Evolutionary conservation across 2,329 filamentous ascomycete genomes (phyloP).

Genomic region (Aspergillus costaricaensis): DNA sequence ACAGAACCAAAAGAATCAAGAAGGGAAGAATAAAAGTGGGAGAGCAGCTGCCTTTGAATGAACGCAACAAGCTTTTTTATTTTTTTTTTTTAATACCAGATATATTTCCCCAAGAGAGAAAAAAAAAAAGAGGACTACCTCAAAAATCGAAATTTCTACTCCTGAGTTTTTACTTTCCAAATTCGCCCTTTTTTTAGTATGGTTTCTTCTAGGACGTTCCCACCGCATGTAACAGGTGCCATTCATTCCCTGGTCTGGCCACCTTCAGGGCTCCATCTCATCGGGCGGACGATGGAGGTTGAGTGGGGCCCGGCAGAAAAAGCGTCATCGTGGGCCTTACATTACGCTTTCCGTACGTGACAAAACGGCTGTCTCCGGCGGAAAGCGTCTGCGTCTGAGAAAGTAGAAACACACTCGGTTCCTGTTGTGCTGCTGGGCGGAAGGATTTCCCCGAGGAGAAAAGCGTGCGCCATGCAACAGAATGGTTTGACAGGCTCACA

Average conservation of each 20-base stretch:
- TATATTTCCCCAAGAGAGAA: constrained; percentile 3
- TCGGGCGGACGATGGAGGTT: constrained; percentile 18
- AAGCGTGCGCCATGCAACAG: not conserved
- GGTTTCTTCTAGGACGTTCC: constrained; percentile 27
- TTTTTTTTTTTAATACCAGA: constrained; percentile 7
- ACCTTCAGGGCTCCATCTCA: constrained; percentile 21
- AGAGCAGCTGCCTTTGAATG: constrained; percentile 26
- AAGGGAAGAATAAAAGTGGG: constrained; percentile 13
- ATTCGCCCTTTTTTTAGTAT: constrained; percentile 17
- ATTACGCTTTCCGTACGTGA: constrained; percentile 21
- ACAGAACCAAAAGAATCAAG: constrained; percentile 10
- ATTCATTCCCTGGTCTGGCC: constrained; percentile 29
- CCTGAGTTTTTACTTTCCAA: constrained; percentile 20
- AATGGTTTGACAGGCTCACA: not conserved
- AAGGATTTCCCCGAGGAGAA: constrained; percentile 3
- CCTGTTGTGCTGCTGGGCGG: not conserved
- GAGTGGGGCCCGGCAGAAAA: constrained; percentile 19
- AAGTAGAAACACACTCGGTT: not conserved
- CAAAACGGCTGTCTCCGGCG: constrained; percentile 11
- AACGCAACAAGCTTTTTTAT: constrained; percentile 18
- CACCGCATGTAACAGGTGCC: constrained; percentile 28
- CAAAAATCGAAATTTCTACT: constrained; percentile 21
- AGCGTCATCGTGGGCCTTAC: constrained; percentile 34
- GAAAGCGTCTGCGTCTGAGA: constrained; percentile 3
- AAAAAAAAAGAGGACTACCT: not conserved